Percentiles rank a stretch among this genome's conserved stretches.
Conservation (phyloP, 768 basidiomycete genomes). For the Boletellus ananiceps region DNA sequence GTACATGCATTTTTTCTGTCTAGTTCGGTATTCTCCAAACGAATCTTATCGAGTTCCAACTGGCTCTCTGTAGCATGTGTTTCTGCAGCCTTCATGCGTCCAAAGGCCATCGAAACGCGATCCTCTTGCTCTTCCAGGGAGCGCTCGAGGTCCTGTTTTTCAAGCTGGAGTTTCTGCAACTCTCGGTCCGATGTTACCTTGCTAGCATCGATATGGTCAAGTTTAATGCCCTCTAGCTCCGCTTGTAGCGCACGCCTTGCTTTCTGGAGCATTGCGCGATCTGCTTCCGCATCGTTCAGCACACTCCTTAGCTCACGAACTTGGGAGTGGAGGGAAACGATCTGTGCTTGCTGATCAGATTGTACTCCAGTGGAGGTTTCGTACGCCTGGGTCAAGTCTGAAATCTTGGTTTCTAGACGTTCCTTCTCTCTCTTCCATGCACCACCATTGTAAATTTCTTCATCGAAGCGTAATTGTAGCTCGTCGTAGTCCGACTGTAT, state of each 20-base stretch:
- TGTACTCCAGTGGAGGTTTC: constrained; percentile 69
- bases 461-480: constrained; percentile 68
- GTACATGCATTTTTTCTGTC: constrained; percentile 67
- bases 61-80: constrained; percentile 70
- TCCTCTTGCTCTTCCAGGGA: constrained; percentile 77
- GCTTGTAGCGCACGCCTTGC: constrained; percentile 76
- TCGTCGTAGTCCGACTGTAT: constrained; percentile 72
- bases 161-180: constrained; percentile 67
- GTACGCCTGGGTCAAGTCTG: constrained; percentile 68
- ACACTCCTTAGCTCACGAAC: constrained; percentile 78
- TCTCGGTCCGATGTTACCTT: constrained; percentile 70
- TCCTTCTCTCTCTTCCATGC: constrained; percentile 89
- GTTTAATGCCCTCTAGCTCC: constrained; percentile 75
- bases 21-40: constrained; percentile 78
- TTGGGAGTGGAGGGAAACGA: constrained; percentile 79
- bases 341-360: constrained; percentile 79
- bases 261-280: constrained; percentile 72
- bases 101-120: constrained; percentile 63
- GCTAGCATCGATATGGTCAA: constrained; percentile 65
- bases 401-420: constrained; percentile 78
- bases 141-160: constrained; percentile 79
- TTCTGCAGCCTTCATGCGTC: constrained; percentile 81
- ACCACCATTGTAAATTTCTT: constrained; percentile 71
- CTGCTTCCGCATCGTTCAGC: constrained; percentile 82
- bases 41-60: constrained; percentile 66